These are phyloP conservation scores for Hyphopichia burtonii DNA, from an alignment of 1,139 yeast species.

Conservation along the genomic window DNA sequence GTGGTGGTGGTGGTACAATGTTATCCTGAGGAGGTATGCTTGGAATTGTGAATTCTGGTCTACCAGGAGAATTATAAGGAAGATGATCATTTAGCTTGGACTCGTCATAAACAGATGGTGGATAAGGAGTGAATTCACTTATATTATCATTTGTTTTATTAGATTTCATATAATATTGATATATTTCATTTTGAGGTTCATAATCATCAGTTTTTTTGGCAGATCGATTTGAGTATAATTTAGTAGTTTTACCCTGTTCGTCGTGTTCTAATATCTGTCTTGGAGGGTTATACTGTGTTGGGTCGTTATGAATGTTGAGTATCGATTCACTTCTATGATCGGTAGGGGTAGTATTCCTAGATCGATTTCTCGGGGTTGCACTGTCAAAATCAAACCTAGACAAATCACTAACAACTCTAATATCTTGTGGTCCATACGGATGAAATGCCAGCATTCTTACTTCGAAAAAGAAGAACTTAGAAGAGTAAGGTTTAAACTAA, in stretches of 20 bases:
- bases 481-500: background rate
- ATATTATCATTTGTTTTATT: slow-evolving; percentile 5
- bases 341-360: slow-evolving; percentile 30
- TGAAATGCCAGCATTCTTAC: slow-evolving; percentile 17
- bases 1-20: background rate
- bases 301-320: slow-evolving; percentile 7
- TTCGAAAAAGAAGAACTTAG: background rate
- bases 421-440: slow-evolving; percentile 22
- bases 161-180: slow-evolving; percentile 18
- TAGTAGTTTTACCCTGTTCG: background rate
- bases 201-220: slow-evolving; percentile 1
- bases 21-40: background rate
- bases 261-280: background rate
- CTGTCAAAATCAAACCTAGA: slow-evolving; percentile 29
- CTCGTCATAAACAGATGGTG: slow-evolving; percentile 6
- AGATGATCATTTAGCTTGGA: background rate
- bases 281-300: background rate
- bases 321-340: slow-evolving; percentile 10
- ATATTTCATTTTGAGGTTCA: slow-evolving; percentile 15
- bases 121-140: slow-evolving; percentile 7
- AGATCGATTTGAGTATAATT: background rate
- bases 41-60: background rate
- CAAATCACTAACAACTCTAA: slow-evolving; percentile 27
- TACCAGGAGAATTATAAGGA: background rate
- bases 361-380: slow-evolving; percentile 20